These are phyloP conservation scores for Phaffia rhodozyma DNA, from an alignment of 1,284 basidiomycete species.

Conservation along the genomic window DNA sequence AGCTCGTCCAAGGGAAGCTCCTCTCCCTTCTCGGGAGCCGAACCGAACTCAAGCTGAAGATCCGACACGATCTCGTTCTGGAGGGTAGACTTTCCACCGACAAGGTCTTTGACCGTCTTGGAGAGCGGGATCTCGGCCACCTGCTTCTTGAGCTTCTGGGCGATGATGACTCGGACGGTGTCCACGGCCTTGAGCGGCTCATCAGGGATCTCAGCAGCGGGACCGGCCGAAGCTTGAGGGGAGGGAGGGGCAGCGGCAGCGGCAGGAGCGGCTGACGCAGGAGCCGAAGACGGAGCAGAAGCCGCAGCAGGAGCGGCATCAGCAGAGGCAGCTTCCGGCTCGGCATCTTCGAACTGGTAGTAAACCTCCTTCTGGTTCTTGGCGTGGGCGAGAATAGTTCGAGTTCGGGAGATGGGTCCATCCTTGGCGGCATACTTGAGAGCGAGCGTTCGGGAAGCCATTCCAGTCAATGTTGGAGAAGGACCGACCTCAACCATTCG, in stretches of 20 bases:
- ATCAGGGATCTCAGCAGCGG: conserved; percentile 68
- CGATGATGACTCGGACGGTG: conserved; percentile 76
- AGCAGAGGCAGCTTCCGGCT: conserved; percentile 37
- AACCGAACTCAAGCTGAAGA: conserved; percentile 75
- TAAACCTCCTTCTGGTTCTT: conserved; percentile 96
- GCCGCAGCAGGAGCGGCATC: conserved; percentile 40
- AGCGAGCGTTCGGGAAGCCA: conserved; percentile 89
- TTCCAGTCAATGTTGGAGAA: conserved; percentile 83
- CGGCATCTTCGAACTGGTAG: conserved; percentile 91
- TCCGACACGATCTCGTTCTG: conserved; percentile 96
- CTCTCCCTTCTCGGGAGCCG: conserved; percentile 94
- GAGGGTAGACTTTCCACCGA: conserved; percentile 94
- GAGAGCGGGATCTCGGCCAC: conserved; percentile 77
- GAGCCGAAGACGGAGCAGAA: conserved; percentile 32
- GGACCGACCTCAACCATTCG: conserved; percentile 92
- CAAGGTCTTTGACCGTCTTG: conserved; percentile 96
- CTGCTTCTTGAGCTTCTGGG: conserved; percentile 96
- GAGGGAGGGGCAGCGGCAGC: conserved; percentile 39
- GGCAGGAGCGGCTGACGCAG: conserved; percentile 34
- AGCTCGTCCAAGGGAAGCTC: conserved; percentile 93
- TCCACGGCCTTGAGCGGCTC: conserved; percentile 85
- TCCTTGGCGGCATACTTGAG: conserved; percentile 90
- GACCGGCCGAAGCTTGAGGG: conserved; percentile 42
- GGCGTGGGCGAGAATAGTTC: conserved; percentile 79
- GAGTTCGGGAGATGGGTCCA: conserved; percentile 65